Conservation (phyloP, 1,139 yeast species). For the Geotrichum cucujoidarum region DNA sequence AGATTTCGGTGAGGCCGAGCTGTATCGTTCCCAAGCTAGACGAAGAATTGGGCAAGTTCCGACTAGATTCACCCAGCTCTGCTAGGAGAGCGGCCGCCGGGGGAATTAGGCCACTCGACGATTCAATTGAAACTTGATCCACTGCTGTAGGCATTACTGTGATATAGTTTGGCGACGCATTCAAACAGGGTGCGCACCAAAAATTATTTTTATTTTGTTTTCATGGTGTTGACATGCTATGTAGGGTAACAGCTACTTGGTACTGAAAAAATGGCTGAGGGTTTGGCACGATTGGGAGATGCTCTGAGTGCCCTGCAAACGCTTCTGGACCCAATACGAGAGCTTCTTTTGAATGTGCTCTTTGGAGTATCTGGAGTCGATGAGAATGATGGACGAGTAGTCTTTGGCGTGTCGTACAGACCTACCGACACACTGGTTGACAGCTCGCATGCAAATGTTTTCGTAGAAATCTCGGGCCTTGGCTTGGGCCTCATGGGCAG, state of each 20-base stretch:
- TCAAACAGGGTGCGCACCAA: too few relatives aligned
- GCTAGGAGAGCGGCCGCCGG: conserved; percentile 43
- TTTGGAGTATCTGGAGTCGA: conserved; percentile 59
- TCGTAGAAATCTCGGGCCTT: conserved; percentile 67
- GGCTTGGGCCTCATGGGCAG: conserved; percentile 41
- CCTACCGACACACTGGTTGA: conserved; percentile 90
- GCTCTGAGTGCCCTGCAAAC: conserved; percentile 9
- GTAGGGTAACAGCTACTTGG: conserved; percentile 3
- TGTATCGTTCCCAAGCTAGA: conserved; percentile 68
- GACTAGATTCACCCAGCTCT: conserved; percentile 67
- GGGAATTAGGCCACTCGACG: conserved; percentile 25
- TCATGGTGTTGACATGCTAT: background rate
- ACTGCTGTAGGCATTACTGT: conserved; percentile 15
- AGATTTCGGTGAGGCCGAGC: conserved; percentile 73
- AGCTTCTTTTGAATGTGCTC: conserved; percentile 54
- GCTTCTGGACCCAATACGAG: conserved; percentile 69
- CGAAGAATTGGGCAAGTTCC: conserved; percentile 61
- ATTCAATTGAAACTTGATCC: background rate
- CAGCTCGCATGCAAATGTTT: conserved; percentile 84
- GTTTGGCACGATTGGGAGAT: background rate
- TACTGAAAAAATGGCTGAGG: conserved; percentile 6
- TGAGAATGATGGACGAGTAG: conserved; percentile 66
- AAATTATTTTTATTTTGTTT: too few relatives aligned
- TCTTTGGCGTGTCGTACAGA: conserved; percentile 83
- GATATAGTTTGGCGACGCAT: too few relatives aligned